These are phyloP conservation scores for Limtongia smithiae DNA, from an alignment of 805 yeast species.

Conservation along the genomic window DNA sequence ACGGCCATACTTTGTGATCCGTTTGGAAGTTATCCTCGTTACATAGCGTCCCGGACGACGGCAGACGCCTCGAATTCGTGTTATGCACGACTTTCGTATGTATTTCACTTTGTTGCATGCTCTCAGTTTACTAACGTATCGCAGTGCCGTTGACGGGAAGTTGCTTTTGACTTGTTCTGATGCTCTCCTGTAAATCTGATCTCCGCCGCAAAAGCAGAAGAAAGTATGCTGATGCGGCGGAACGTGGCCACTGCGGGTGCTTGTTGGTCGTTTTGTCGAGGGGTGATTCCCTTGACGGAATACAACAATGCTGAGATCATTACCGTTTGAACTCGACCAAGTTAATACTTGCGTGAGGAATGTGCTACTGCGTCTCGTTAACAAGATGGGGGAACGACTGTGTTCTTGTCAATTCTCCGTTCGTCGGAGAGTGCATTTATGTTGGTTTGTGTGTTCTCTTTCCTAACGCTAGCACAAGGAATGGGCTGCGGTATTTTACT, in stretches of 20 bases:
- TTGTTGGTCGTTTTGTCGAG: constrained; percentile 22
- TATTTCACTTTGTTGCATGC: no score
- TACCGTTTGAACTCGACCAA: constrained; percentile 82
- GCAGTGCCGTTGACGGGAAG: no score
- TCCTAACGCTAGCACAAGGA: constrained; percentile 43
- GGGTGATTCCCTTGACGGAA: background rate
- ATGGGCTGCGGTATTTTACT: constrained; percentile 87
- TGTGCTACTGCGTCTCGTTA: constrained; percentile 30
- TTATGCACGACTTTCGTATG: no score
- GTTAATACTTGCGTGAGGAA: constrained; percentile 81
- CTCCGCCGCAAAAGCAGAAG: no score
- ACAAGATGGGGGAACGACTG: background rate
- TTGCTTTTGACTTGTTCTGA: background rate
- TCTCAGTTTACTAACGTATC: no score
- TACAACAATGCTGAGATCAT: constrained; percentile 56
- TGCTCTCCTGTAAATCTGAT: background rate
- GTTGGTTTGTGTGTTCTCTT: background rate
- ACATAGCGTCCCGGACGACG: no score
- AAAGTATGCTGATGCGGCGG: background rate
- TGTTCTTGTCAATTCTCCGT: background rate
- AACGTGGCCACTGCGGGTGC: constrained; percentile 48
- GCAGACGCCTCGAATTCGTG: no score
- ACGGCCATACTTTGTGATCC: no score
- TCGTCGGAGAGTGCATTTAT: background rate
- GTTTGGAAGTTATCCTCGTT: no score